Base-by-base conservation (phyloP, 2,329 filamentous ascomycete genomes). In the Hirsutella minnesotensis region DNA sequence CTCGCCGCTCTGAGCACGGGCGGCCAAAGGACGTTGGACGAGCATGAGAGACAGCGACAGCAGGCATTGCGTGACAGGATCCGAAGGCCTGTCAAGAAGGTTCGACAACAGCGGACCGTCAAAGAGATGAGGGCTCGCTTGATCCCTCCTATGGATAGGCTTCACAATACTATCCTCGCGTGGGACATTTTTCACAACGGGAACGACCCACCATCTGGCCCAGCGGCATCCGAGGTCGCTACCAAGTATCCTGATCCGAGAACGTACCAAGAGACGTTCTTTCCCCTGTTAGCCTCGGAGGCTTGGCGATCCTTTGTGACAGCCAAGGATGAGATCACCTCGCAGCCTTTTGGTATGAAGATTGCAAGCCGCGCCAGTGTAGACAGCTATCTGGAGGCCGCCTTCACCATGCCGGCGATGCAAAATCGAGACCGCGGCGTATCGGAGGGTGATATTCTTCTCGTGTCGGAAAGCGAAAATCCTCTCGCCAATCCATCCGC, bases 111-210 rank as follows among this genome's bases (percentile, higher is more conserved):
- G 48, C 79, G 90, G 40, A 90, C 88, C 15, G 79, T 83, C 38
- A 94, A 94, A 62, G 92, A 98, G 63, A 90, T 95, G 79, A 83
- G 90, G 52, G 90, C 92, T 49, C 83, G 92, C 48, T 72, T 98
- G 46, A 84, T 89, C 27, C 92, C 94, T 8, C 86, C 94, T 50
- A 83, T 98, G 64, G 83, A 87, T 31, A 72, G 78, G 15, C 66
- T 98, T 24, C 92, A 96, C 58, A 81, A 84, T 53, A 82, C 82
- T 16, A 87, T 98, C 40, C 75, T 98, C 3, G 77, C 83, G 44
- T 98, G 92, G 92, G 86, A 98, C 51, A 94, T 94, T 51, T 98
- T 95, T 61, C 85, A 95, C 55, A 69, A 79, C 38, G 87, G 88
- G 22, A 86, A 89, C 54, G 84, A 89, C 46, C 92, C 92, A 5